These are phyloP conservation scores for Erysimum cheiri DNA, from an alignment of 441 rosid species.

Conservation along the genomic window DNA sequence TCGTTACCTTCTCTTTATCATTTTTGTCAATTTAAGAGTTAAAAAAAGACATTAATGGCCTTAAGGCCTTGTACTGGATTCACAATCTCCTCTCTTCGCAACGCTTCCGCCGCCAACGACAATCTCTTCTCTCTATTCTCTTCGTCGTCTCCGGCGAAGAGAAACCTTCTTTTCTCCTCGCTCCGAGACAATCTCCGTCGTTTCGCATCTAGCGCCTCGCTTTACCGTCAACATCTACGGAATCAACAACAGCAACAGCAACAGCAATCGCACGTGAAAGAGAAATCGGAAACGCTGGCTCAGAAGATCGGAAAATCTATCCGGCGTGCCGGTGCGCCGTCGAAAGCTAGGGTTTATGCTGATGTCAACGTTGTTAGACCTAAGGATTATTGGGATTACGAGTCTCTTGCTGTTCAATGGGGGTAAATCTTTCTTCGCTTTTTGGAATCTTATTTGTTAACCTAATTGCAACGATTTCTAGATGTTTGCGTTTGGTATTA, in stretches of 20 bases:
- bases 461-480: constrained; percentile 1
- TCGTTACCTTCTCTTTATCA: constrained; percentile 31
- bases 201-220: constrained; percentile 50
- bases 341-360: constrained; percentile 91
- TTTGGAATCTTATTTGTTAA: background rate
- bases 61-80: constrained; percentile 59
- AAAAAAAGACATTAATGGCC: constrained; percentile 63
- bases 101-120: constrained; percentile 43
- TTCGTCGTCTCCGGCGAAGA: constrained; percentile 36
- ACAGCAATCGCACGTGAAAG: constrained; percentile 35
- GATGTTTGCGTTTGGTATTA: constrained; percentile 10
- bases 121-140: constrained; percentile 43
- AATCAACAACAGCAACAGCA: constrained; percentile 36
- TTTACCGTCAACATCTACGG: constrained; percentile 46
- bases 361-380: constrained; percentile 87
- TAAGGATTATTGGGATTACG: constrained; percentile 96
- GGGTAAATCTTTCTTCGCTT: constrained; percentile 55
- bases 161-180: constrained; percentile 9
- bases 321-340: constrained; percentile 95
- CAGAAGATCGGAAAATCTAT: constrained; percentile 92
- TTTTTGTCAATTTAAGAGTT: constrained; percentile 5
- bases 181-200: constrained; percentile 40
- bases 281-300: constrained; percentile 72
- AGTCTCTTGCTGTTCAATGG: constrained; percentile 94
- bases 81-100: constrained; percentile 48